Percentiles rank a stretch among this genome's conserved stretches.
These are phyloP conservation scores for Clavispora phyllophila DNA, from an alignment of 805 yeast genomes.

Conservation along the genomic window DNA sequence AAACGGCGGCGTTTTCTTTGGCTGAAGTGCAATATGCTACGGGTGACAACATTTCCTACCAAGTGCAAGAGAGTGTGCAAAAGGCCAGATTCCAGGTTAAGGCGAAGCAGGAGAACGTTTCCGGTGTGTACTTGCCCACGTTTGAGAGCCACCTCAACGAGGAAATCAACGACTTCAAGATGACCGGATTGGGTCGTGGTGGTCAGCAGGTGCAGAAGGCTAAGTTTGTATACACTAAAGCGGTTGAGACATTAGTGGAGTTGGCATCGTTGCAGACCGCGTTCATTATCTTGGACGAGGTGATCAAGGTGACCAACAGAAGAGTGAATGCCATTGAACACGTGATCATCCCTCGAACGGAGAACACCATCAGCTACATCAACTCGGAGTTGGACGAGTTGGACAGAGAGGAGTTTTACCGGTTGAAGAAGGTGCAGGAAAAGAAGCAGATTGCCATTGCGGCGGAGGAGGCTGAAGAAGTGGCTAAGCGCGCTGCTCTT, in stretches of 20 bases:
- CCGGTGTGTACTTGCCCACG: constrained; percentile 92
- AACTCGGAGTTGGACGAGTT: constrained; percentile 95
- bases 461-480: constrained; percentile 52
- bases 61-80: constrained; percentile 91
- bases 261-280: constrained; percentile 96
- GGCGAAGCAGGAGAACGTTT: constrained; percentile 92
- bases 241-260: constrained; percentile 95
- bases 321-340: constrained; percentile 99
- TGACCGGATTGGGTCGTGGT: constrained; percentile 97
- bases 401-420: constrained; percentile 96
- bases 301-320: constrained; percentile 94
- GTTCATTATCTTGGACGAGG: constrained; percentile 93
- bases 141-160: constrained; percentile 83
- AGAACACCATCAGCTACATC: constrained; percentile 86
- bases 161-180: constrained; percentile 84
- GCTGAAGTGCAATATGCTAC: constrained; percentile 98
- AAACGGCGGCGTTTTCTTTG: constrained; percentile 92
- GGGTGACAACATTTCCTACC: constrained; percentile 92
- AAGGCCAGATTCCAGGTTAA: constrained; percentile 85
- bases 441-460: constrained; percentile 83
- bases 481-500: constrained; percentile 13
- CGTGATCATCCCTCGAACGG: constrained; percentile 95
- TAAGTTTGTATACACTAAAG: constrained; percentile 85
- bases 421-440: constrained; percentile 93
- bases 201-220: constrained; percentile 98